Evolutionary conservation across 1,139 yeast species (phyloP).

Genomic region (Torulaspora globosa): DNA sequence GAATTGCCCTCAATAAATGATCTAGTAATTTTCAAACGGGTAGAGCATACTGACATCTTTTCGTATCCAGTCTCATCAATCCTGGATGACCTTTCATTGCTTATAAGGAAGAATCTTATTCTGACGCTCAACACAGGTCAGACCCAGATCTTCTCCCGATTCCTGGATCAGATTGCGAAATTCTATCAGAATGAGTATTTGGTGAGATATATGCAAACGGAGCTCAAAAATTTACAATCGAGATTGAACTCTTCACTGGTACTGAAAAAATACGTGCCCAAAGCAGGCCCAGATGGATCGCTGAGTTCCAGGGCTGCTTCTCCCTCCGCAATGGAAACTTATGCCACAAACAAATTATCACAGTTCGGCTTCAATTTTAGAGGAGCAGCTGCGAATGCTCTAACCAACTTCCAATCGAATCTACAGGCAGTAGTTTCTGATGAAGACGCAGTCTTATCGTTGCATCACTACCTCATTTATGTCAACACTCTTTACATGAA

Average conservation of each 20-base stretch:
- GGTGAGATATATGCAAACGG: slow-evolving; percentile 31
- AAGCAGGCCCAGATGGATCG: slow-evolving; percentile 7
- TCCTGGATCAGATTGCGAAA: slow-evolving; percentile 27
- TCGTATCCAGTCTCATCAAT: slow-evolving; percentile 70
- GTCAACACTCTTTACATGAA: slow-evolving; percentile 32
- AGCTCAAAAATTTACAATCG: slow-evolving; percentile 29
- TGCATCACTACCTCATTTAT: slow-evolving; percentile 35
- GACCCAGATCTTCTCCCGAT: slow-evolving; percentile 23
- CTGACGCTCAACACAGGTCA: slow-evolving; percentile 35
- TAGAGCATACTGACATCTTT: slow-evolving; percentile 43
- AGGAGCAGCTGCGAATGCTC: slow-evolving; percentile 33
- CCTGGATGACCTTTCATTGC: slow-evolving; percentile 77
- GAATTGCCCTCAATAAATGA: slow-evolving; percentile 54
- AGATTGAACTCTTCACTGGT: slow-evolving; percentile 22
- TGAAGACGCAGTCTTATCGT: slow-evolving; percentile 28
- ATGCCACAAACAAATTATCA: slow-evolving; percentile 20
- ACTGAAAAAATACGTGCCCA: slow-evolving; percentile 25
- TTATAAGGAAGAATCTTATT: slow-evolving; percentile 47
- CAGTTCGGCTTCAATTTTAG: slow-evolving; percentile 33
- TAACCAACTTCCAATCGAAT: slow-evolving; percentile 35
- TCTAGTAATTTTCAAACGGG: slow-evolving; percentile 20
- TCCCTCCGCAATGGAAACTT: slow-evolving; percentile 15
- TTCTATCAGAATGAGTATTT: slow-evolving; percentile 34
- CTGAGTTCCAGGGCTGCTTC: slow-evolving; percentile 14
- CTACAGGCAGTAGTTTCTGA: slow-evolving; percentile 34